phyloP scores from a whole-genome alignment of 75 land plant genomes.

The Pinus albicaulis region DNA sequence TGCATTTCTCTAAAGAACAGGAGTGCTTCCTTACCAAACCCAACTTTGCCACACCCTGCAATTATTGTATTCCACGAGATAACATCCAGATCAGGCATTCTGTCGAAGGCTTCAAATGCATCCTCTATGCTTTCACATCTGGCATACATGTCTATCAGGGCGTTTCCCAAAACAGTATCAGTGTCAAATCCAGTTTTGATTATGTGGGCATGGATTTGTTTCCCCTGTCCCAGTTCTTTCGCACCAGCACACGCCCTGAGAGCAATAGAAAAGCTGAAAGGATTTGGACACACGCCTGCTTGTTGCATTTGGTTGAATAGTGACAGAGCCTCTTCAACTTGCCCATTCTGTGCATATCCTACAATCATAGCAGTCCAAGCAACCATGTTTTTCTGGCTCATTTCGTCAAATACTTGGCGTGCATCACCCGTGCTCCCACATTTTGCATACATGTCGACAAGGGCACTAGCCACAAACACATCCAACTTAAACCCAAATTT shows the following conservation, averaged over 20 bases:
- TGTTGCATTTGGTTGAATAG: constrained; percentile 20
- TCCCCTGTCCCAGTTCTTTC: constrained; percentile 31
- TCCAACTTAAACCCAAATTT: constrained; percentile 39
- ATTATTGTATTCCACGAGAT: constrained; percentile 61
- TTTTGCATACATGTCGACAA: constrained; percentile 48
- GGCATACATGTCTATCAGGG: constrained; percentile 51
- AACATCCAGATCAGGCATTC: constrained; percentile 47
- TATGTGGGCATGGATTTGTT: constrained; percentile 34
- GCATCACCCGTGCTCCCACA: constrained; percentile 38
- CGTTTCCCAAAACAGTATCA: constrained; percentile 37
- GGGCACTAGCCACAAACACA: constrained; percentile 34
- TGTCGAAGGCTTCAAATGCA: constrained; percentile 39
- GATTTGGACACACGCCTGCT: constrained; percentile 27
- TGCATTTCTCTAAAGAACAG: constrained; percentile 25
- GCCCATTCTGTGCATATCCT: constrained; percentile 30
- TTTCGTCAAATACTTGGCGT: constrained; percentile 30
- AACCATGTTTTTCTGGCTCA: constrained; percentile 15
- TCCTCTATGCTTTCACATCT: constrained; percentile 46
- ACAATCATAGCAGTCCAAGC: constrained; percentile 32
- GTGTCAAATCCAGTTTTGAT: constrained; percentile 26
- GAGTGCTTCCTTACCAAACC: constrained; percentile 25
- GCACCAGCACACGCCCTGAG: constrained; percentile 43
- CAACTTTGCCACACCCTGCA: constrained; percentile 19
- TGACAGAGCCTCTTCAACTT: constrained; percentile 23
- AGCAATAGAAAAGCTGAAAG: constrained; percentile 22